phyloP scores from a whole-genome alignment of 78 protist species.

The Dictyostelium capitatum region DNA sequence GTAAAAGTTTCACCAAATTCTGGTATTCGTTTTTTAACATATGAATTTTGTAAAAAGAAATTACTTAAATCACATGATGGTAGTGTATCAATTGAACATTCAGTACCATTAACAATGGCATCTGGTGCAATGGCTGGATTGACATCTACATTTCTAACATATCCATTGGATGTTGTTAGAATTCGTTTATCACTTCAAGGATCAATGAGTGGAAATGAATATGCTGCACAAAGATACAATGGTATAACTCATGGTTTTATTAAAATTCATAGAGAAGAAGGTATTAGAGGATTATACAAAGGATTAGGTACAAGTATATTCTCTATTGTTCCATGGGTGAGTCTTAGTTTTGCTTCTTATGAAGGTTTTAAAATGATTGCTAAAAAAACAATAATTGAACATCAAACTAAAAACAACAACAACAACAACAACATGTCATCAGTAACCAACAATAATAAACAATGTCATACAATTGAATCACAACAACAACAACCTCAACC shows the following conservation, averaged over 20 bases:
- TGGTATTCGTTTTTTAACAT: constrained; percentile 56
- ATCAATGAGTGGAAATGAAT: not conserved
- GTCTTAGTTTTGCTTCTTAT: constrained; percentile 39
- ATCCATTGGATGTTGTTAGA: constrained; percentile 57
- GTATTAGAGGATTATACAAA: constrained; percentile 59
- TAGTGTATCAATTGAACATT: not conserved
- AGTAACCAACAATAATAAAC: not conserved
- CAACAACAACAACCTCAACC: not conserved
- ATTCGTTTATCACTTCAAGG: constrained; percentile 59
- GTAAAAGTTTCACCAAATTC: constrained; percentile 57
- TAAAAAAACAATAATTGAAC: not conserved
- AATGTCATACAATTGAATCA: not conserved
- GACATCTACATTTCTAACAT: constrained; percentile 40
- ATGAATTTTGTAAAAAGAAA: constrained; percentile 27
- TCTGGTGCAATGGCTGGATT: constrained; percentile 67
- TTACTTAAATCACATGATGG: not conserved
- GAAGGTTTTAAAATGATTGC: constrained; percentile 55
- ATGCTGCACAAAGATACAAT: constrained; percentile 2
- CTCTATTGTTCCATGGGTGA: constrained; percentile 66
- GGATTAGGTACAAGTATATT: constrained; percentile 47
- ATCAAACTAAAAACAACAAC: not conserved
- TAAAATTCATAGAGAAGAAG: constrained; percentile 41
- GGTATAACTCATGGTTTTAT: constrained; percentile 58
- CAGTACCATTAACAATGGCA: constrained; percentile 1
- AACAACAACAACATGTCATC: not conserved